phyloP scores from a whole-genome alignment of 345 rosid genomes.

The Sonneratia caseolaris region DNA sequence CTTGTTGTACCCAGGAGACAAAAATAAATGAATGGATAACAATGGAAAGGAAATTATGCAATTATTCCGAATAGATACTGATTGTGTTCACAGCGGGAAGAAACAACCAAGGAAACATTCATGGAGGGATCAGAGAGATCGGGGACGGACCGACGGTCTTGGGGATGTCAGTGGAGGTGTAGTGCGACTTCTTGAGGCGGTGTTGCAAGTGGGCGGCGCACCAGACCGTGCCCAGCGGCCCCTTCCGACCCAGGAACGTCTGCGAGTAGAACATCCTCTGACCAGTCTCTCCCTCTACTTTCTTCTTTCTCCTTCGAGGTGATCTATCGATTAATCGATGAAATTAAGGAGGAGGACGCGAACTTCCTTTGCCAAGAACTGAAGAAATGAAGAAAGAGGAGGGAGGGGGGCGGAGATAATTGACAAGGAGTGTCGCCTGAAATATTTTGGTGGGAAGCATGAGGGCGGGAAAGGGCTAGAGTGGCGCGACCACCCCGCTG shows the following conservation, averaged over 20 bases:
- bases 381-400: background rate
- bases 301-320: background rate
- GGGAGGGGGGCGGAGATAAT: too few relatives aligned
- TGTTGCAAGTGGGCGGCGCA: conserved; percentile 76
- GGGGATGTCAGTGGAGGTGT: conserved; percentile 56
- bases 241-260: conserved; percentile 59
- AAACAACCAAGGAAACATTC: background rate
- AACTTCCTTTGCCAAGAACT: background rate
- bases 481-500: background rate
- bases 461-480: background rate
- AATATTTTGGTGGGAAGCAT: background rate
- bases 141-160: conserved; percentile 52
- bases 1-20: background rate
- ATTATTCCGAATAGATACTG: background rate
- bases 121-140: background rate
- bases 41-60: background rate
- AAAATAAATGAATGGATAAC: background rate
- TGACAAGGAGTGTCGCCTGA: background rate
- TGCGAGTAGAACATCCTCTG: conserved; percentile 62
- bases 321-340: background rate
- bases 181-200: conserved; percentile 70
- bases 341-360: background rate
- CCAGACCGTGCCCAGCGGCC: conserved; percentile 75
- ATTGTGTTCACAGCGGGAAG: background rate
- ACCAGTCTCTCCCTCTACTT: background rate